Conservation (phyloP, 192 early-diverging fungal species). For the Kappamyces sp. region DNA sequence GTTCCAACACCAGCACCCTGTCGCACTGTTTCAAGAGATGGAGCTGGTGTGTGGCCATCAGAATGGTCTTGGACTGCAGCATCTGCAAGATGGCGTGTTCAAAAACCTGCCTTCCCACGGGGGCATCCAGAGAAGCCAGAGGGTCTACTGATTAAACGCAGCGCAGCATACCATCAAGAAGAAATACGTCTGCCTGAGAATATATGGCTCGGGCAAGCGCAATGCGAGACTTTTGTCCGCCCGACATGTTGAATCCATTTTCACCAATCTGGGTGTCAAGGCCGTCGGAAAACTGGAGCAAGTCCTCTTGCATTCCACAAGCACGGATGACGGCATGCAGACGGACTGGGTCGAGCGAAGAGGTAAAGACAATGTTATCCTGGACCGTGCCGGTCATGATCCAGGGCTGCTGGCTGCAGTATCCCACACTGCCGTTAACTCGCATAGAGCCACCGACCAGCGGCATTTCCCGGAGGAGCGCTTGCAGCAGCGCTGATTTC, state of each 20-base stretch:
- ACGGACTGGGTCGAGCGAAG: constrained; percentile 18
- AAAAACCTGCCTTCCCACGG: constrained; percentile 21
- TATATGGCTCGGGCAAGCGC: constrained; percentile 56
- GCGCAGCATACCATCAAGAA: constrained; percentile 56
- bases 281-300: constrained; percentile 26
- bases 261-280: constrained; percentile 62
- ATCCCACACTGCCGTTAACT: constrained; percentile 26
- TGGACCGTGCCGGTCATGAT: constrained; percentile 27
- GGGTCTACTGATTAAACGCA: too few relatives aligned
- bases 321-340: constrained; percentile 27
- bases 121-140: constrained; percentile 45
- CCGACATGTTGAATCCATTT: constrained; percentile 84
- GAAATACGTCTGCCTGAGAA: constrained; percentile 52
- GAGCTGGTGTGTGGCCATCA: constrained; percentile 23
- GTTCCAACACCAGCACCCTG: constrained; percentile 15
- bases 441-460: background rate
- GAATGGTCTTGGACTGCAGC: constrained; percentile 8
- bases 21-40: constrained; percentile 20
- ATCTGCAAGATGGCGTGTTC: background rate
- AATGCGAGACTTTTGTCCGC: constrained; percentile 80
- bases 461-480: too few relatives aligned
- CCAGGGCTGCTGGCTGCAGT: constrained; percentile 29
- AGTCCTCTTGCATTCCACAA: constrained; percentile 37
- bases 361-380: constrained; percentile 36
- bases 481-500: constrained; percentile 67